These are phyloP conservation scores for Cryptococcus neoformans DNA, from an alignment of 1,284 basidiomycete species.

Conservation along the genomic window DNA sequence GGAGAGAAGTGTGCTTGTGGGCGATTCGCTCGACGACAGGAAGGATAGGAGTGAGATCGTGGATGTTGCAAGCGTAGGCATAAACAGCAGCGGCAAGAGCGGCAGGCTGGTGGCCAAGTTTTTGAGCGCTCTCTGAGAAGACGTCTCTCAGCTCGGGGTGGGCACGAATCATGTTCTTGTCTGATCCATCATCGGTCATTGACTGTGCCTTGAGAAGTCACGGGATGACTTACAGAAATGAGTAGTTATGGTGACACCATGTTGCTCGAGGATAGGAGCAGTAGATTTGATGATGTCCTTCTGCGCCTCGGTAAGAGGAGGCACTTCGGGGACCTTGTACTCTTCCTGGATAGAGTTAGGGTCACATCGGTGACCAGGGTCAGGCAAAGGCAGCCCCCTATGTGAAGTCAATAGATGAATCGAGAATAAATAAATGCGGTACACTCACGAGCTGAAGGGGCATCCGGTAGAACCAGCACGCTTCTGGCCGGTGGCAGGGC, in stretches of 20 bases:
- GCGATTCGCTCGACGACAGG: slow-evolving; percentile 36
- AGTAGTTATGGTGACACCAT: slow-evolving; percentile 34
- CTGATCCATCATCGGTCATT: slow-evolving; percentile 1
- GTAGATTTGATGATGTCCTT: slow-evolving; percentile 34
- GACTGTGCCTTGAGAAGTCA: too few species aligned
- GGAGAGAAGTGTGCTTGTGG: slow-evolving; percentile 33
- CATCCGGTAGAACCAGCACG: slow-evolving; percentile 5
- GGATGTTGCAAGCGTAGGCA: slow-evolving; percentile 40
- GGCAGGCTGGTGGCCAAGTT: slow-evolving; percentile 26
- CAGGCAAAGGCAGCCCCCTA: slow-evolving; percentile 8
- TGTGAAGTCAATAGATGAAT: too few species aligned
- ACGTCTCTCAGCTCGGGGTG: slow-evolving; percentile 31
- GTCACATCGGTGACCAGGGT: slow-evolving; percentile 8
- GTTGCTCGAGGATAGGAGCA: slow-evolving; percentile 32
- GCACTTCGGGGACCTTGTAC: slow-evolving; percentile 10
- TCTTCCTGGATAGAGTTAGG: slow-evolving; percentile 10
- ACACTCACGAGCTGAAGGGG: slow-evolving; percentile 8
- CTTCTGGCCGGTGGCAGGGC: slow-evolving; percentile 9
- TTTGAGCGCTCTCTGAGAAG: slow-evolving; percentile 32
- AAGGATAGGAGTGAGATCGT: slow-evolving; percentile 33
- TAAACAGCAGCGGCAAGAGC: slow-evolving; percentile 36
- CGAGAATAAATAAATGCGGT: too few species aligned
- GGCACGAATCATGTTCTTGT: slow-evolving; percentile 30
- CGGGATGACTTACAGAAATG: slow-evolving; percentile 23
- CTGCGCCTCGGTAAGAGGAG: slow-evolving; percentile 27